Percentiles rank a stretch among this genome's conserved stretches.
phyloP scores from a whole-genome alignment of 768 basidiomycete genomes.

The Boletus rex-veris region DNA sequence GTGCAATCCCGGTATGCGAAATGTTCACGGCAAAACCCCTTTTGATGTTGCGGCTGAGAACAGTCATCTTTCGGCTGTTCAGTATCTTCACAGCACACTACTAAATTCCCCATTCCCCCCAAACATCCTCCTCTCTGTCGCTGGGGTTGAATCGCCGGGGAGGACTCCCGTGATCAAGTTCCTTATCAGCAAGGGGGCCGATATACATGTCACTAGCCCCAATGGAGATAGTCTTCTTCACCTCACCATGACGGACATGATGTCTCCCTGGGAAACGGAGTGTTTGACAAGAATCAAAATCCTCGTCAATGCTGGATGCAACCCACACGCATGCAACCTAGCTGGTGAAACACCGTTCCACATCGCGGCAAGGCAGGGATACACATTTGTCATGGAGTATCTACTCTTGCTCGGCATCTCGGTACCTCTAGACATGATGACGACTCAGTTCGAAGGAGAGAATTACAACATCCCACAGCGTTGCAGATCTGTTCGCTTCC shows the following conservation, averaged over 20 bases:
- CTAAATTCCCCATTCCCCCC: too few relatives aligned
- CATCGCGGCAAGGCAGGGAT: background rate
- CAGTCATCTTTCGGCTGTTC: background rate
- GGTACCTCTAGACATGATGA: background rate
- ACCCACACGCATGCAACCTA: background rate
- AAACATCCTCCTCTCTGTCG: background rate
- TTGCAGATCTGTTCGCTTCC: background rate
- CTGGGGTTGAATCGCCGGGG: too few relatives aligned
- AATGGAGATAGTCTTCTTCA: conserved; percentile 1
- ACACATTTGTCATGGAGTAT: background rate
- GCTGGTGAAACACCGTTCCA: background rate
- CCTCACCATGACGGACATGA: background rate
- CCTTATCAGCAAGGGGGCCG: conserved; percentile 1
- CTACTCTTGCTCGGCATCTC: background rate
- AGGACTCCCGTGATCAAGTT: background rate
- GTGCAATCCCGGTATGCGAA: background rate
- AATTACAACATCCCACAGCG: too few relatives aligned
- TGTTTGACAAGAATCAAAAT: background rate
- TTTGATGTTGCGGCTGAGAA: background rate
- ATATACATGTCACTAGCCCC: background rate
- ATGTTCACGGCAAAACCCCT: background rate
- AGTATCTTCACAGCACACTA: background rate
- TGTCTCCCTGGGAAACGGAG: background rate
- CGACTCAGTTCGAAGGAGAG: too few relatives aligned
- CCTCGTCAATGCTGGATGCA: background rate